phyloP scores from a whole-genome alignment of 768 basidiomycete species.

The Suillus alpinus region DNA sequence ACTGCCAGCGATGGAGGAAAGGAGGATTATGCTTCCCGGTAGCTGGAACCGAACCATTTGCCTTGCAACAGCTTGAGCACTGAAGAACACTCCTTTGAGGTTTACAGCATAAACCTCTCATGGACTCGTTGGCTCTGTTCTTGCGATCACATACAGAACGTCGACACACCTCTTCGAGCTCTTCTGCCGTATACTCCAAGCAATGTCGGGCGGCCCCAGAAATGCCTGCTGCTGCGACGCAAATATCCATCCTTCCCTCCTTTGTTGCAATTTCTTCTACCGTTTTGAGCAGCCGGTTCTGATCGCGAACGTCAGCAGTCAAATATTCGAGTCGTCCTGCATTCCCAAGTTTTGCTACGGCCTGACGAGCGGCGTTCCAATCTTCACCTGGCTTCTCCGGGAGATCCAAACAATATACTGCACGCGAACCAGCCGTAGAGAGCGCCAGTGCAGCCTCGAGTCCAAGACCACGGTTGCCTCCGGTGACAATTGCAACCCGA shows the following conservation, averaged over 20 bases:
- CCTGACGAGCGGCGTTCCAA: slow-evolving; percentile 47
- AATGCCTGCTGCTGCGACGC: slow-evolving; percentile 28
- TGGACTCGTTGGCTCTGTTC: not conserved
- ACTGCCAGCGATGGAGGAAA: slow-evolving; percentile 50
- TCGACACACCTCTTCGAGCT: slow-evolving; percentile 25
- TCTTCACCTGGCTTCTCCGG: slow-evolving; percentile 28
- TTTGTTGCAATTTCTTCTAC: slow-evolving; percentile 21
- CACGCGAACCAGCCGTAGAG: slow-evolving; percentile 33
- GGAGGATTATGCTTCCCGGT: slow-evolving; percentile 49
- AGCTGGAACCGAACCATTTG: slow-evolving; percentile 45
- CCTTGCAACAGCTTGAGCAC: slow-evolving; percentile 50
- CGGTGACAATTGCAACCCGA: slow-evolving; percentile 27
- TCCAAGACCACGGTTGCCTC: slow-evolving; percentile 28
- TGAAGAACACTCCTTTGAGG: slow-evolving; percentile 50
- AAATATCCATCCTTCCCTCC: slow-evolving; percentile 26
- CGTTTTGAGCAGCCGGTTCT: slow-evolving; percentile 12
- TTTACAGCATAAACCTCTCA: slow-evolving; percentile 58
- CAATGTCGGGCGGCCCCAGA: slow-evolving; percentile 29
- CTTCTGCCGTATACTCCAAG: slow-evolving; percentile 23
- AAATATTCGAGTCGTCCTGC: slow-evolving; percentile 20
- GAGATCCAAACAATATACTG: slow-evolving; percentile 35
- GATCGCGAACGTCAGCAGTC: slow-evolving; percentile 23
- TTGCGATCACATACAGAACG: not conserved
- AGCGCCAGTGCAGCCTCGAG: slow-evolving; percentile 31
- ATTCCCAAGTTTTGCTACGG: slow-evolving; percentile 39